Evolutionary conservation across 129 eudicot species (phyloP), one percentile per base, ranked within the genome.

Genomic region (Deinandra increscens): DNA sequence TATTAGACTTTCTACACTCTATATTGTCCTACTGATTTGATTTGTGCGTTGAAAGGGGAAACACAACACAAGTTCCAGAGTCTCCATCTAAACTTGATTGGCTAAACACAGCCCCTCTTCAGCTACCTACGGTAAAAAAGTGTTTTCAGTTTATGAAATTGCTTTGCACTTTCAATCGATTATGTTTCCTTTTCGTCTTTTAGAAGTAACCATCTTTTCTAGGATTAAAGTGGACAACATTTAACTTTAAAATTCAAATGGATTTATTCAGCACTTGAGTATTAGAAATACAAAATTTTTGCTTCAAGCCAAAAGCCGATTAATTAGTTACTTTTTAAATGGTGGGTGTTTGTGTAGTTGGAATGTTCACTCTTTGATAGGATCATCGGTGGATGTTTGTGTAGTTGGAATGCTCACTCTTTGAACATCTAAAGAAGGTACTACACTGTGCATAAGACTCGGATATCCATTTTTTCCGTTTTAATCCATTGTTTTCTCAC

Each of bases 61-160:
- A n/a, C n/a, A n/a, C n/a, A n/a, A n/a, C n/a, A n/a, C n/a, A n/a
- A n/a, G n/a, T n/a, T n/a, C n/a, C n/a, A n/a, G n/a, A n/a, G n/a
- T n/a, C n/a, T n/a, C n/a, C n/a, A n/a, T n/a, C n/a, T n/a, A n/a
- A n/a, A n/a, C n/a, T n/a, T n/a, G n/a, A n/a, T n/a, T n/a, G n/a
- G n/a, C n/a, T n/a, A n/a, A 93, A 93, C 64, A 60, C 95, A 26
- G 86, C 95, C 67, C 99, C 99, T 53, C 99, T 93, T 83, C 95
- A 89, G 95, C 79, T 93, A 26, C 75, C 75, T 75, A 85, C 97
- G 97, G 99, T 93, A 85, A 68, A 34, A 6, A 15, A 65, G n/a
- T 39, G 14, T n/a, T n/a, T 33, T 5, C 26, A 2, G 15, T 29
- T 50, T 54, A 78, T 13, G 70, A 12, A 63, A 61, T 60, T 17